phyloP scores from a whole-genome alignment of 768 basidiomycete species.

The Phylloporus rhodoxanthus region DNA sequence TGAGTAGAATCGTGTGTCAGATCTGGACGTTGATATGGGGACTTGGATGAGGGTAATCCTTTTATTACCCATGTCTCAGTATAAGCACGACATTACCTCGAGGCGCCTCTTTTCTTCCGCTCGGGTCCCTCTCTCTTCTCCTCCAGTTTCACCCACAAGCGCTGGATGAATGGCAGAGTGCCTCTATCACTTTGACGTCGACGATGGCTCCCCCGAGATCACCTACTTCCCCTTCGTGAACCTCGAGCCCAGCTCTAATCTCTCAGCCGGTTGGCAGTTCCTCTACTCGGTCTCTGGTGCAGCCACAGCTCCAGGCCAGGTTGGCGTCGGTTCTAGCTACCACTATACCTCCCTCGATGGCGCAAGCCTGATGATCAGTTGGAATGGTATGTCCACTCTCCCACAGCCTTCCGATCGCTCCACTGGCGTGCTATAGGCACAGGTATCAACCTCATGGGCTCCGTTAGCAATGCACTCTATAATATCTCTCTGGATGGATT shows the following conservation, averaged over 20 bases:
- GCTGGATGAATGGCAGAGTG: conserved; percentile 32
- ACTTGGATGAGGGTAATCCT: conserved; percentile 1
- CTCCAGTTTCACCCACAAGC: conserved; percentile 3
- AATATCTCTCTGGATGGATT: conserved; percentile 48
- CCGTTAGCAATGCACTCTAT: conserved; percentile 41
- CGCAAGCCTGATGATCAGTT: conserved; percentile 50
- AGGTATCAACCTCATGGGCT: conserved; percentile 56
- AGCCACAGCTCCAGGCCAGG: conserved; percentile 34
- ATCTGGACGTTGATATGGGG: conserved; percentile 21
- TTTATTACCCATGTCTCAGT: neutral
- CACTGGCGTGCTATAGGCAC: conserved; percentile 43
- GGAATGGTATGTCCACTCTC: conserved; percentile 48
- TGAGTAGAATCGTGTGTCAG: conserved; percentile 12
- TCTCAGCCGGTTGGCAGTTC: conserved; percentile 63
- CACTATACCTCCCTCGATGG: conserved; percentile 60
- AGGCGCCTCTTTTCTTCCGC: conserved; percentile 22
- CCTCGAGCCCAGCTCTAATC: conserved; percentile 43
- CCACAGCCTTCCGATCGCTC: neutral
- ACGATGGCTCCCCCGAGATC: conserved; percentile 63
- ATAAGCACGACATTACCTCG: conserved; percentile 26
- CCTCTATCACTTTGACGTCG: conserved; percentile 40
- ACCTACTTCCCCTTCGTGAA: conserved; percentile 57
- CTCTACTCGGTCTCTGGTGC: conserved; percentile 51
- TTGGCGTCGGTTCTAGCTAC: conserved; percentile 50
- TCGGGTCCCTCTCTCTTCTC: conserved; percentile 10